phyloP scores from a whole-genome alignment of 2,329 filamentous ascomycete genomes.

The Helicocarpus griseus region DNA sequence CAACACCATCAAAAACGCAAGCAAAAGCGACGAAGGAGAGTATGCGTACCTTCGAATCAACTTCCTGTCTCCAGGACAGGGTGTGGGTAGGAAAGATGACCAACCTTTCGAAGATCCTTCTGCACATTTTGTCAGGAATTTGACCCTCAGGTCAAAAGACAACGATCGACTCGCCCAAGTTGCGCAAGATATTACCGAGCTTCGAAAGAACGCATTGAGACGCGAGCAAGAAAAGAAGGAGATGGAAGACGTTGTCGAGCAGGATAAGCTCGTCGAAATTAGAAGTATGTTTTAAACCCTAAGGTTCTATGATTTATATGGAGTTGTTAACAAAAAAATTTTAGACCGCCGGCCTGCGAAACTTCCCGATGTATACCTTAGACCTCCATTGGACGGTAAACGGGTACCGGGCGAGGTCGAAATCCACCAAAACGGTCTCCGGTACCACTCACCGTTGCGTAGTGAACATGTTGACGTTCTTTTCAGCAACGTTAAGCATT shows the following conservation, averaged over 20 bases:
- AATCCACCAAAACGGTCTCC: slow-evolving; percentile 97
- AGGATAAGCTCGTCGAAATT: slow-evolving; percentile 93
- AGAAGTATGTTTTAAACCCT: slow-evolving; percentile 55
- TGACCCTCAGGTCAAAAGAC: slow-evolving; percentile 90
- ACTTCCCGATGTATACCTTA: slow-evolving; percentile 89
- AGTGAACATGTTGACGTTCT: slow-evolving; percentile 84
- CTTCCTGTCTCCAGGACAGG: slow-evolving; percentile 92
- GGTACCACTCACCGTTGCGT: slow-evolving; percentile 75
- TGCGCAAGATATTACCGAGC: slow-evolving; percentile 83
- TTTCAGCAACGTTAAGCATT: slow-evolving; percentile 95
- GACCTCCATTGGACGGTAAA: slow-evolving; percentile 92
- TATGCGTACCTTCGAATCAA: slow-evolving; percentile 94
- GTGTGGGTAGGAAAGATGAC: slow-evolving; percentile 93
- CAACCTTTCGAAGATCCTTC: slow-evolving; percentile 95
- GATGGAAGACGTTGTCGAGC: slow-evolving; percentile 97
- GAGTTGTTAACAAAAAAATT: background rate
- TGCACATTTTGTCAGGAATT: slow-evolving; percentile 88
- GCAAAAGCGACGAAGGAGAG: slow-evolving; percentile 91
- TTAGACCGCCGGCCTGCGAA: slow-evolving; percentile 78
- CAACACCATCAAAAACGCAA: slow-evolving; percentile 96
- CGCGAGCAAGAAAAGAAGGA: slow-evolving; percentile 99
- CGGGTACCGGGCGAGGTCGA: slow-evolving; percentile 91
- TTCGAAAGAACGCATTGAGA: slow-evolving; percentile 86
- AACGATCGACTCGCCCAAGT: slow-evolving; percentile 84
- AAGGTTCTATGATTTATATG: background rate